Base-by-base conservation (phyloP, 306 rosid genomes). In the Gillenia trifoliata region DNA sequence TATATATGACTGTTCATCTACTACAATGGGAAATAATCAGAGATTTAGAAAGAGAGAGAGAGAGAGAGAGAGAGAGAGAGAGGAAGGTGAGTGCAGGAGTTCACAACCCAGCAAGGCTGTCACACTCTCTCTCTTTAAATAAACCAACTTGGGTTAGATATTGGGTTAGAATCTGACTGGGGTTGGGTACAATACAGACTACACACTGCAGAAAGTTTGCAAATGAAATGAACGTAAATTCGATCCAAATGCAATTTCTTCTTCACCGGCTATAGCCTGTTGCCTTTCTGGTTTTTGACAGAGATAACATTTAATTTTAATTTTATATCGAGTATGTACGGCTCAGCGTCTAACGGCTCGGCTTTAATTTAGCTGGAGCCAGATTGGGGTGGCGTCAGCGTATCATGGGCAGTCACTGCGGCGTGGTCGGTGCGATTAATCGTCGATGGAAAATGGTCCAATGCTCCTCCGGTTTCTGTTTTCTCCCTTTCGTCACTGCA, bases 131-230 rank as follows among this genome's bases (percentile, higher is more conserved):
- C 73, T 52, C 83, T 76, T 77, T 90, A 86, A 86, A 85, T 88
- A 75, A 88, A 75, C 88, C 64, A 70, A 85, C 76, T 56, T 54
- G 83, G 79, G 88, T 81, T 66, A 52, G 72, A 49, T 31, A 40
- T 60, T 26, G 80, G 79, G 91, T 88, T 88, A 86, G 74, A 81
- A 82, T 79, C 68, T 91, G 80, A 91, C 96, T 77, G 49, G 86
- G 92, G 96, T 91, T 88, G 84, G 85, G 75, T 75, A 45, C 65
- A 29, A 34, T 49, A 63, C 74, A 57, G 72, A 26, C 57, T 50
- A 64, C 75, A 63, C 50, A 15, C 20, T 1, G 52, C 20, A 1
- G 20, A 45, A 45, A 45, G 81, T 84, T 84, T 10, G 64, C 65
- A 71, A 87, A 91, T 88, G 83, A 72, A 84, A 64, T 73, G 68